Evolutionary conservation across 108 stramenopile species (phyloP).

Genomic region (Discostella stelligeroides): DNA sequence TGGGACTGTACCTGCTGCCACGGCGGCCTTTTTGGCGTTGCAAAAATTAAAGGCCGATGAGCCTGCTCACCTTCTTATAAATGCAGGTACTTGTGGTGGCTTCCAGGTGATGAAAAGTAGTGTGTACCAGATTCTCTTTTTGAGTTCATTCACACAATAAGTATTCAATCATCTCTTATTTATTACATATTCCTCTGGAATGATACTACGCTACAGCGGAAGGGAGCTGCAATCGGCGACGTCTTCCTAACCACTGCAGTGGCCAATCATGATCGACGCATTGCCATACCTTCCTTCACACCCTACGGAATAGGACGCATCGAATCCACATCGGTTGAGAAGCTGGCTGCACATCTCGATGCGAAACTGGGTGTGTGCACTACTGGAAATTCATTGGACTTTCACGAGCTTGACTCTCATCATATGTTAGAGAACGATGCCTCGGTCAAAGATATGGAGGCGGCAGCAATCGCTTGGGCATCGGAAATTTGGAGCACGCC

Average conservation of each 20-base stretch:
- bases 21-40: constrained; percentile 81
- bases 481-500: constrained; percentile 76
- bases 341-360: constrained; percentile 54
- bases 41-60: constrained; percentile 49
- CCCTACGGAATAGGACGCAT: constrained; percentile 84
- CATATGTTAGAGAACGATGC: constrained; percentile 87
- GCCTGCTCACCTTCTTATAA: constrained; percentile 81
- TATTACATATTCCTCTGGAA: too few species aligned
- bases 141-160: too few species aligned
- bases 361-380: constrained; percentile 90
- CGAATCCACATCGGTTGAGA: constrained; percentile 52
- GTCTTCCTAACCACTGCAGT: constrained; percentile 88
- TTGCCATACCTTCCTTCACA: constrained; percentile 93
- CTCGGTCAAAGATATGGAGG: constrained; percentile 97
- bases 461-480: constrained; percentile 93
- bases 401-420: constrained; percentile 73
- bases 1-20: constrained; percentile 89
- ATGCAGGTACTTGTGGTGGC: constrained; percentile 97
- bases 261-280: constrained; percentile 96
- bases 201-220: constrained; percentile 22
- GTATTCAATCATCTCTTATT: too few species aligned
- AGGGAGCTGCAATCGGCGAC: constrained; percentile 91
- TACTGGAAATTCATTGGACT: constrained; percentile 93
- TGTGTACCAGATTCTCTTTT: too few species aligned
- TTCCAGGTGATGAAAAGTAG: constrained; percentile 55